Conservation (phyloP, 257 asterid species). For the Nicotiana noctiflora region DNA sequence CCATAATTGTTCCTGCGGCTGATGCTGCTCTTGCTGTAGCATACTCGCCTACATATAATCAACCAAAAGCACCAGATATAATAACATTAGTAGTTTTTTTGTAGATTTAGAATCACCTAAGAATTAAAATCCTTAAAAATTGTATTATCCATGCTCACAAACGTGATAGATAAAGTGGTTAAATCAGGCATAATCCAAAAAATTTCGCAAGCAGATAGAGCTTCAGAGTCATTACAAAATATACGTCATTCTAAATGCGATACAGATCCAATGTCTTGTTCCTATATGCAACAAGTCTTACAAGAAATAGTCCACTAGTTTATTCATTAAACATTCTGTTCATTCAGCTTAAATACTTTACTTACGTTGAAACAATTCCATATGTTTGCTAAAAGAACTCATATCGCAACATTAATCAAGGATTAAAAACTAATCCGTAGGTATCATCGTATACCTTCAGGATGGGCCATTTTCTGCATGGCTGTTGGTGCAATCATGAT, state of each 20-base stretch:
- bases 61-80: constrained; percentile 6
- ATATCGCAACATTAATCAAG: background rate
- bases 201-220: background rate
- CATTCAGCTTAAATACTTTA: background rate
- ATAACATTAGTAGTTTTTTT: background rate
- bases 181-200: background rate
- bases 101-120: background rate
- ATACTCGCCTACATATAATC: constrained; percentile 67
- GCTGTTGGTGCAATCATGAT: constrained; percentile 96
- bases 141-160: background rate
- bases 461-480: constrained; percentile 97
- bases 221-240: background rate
- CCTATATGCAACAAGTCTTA: background rate
- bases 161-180: background rate
- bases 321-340: background rate
- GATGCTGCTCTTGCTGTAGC: constrained; percentile 98
- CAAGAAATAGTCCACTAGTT: background rate
- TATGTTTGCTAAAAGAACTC: background rate
- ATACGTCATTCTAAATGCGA: background rate
- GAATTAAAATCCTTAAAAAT: background rate
- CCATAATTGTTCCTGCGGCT: constrained; percentile 96
- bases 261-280: background rate
- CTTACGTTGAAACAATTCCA: background rate
- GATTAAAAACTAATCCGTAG: background rate
- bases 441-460: constrained; percentile 43